phyloP scores from a whole-genome alignment of 2,329 filamentous ascomycete genomes.

The Paraphoma chrysanthemicola region DNA sequence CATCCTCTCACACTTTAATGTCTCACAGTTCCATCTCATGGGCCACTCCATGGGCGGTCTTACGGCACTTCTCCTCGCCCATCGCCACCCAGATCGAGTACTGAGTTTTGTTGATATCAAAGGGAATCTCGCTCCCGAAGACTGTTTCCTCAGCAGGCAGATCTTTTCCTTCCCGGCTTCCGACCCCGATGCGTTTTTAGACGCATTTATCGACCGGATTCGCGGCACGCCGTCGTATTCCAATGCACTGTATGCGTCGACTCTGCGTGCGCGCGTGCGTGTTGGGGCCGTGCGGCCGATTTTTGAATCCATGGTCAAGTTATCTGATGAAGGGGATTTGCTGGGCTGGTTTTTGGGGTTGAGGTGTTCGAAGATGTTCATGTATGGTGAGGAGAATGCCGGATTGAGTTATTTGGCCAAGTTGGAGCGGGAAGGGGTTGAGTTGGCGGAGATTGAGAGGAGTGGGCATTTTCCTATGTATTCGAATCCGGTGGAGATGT shows the following conservation, averaged over 20 bases:
- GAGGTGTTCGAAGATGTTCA: background rate
- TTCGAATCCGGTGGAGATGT: background rate
- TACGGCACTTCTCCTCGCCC: background rate
- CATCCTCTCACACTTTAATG: background rate
- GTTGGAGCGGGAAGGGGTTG: background rate
- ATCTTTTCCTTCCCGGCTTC: background rate
- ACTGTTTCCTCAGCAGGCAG: background rate
- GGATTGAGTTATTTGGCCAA: background rate
- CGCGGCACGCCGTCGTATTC: background rate
- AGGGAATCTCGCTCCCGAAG: background rate
- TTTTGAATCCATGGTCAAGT: background rate
- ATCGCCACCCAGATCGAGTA: background rate
- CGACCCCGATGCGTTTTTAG: background rate
- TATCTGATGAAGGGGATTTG: background rate
- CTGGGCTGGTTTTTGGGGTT: background rate
- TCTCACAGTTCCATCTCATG: background rate
- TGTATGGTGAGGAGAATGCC: background rate
- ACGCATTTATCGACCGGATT: background rate
- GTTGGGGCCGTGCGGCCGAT: background rate
- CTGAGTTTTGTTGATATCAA: background rate
- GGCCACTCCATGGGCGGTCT: background rate
- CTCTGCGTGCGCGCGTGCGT: background rate
- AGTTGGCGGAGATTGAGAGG: background rate
- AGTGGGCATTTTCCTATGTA: background rate
- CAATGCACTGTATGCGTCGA: background rate